A percentile compares a stretch with the other conserved stretches of the same genome.
Evolutionary conservation across 352 stramenopile genomes (phyloP).

Genomic region (Vaucheria bursata): DNA sequence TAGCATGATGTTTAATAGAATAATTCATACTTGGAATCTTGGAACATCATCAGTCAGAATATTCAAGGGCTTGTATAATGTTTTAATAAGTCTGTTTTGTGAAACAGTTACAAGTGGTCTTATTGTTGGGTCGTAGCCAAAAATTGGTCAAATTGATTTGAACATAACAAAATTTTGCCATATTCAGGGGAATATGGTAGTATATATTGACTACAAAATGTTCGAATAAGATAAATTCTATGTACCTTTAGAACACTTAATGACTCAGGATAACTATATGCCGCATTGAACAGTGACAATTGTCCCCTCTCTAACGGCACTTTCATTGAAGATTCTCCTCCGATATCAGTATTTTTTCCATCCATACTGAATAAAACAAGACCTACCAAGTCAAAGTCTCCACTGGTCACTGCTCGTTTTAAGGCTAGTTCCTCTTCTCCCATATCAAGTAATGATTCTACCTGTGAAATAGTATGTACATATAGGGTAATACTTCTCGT

Average conservation of each 20-base stretch:
- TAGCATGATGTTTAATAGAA: no score
- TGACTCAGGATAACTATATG: conserved; percentile 29
- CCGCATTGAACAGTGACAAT: conserved; percentile 23
- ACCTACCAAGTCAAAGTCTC: conserved; percentile 75
- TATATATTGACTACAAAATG: no score
- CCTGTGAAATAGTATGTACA: conserved; percentile 44
- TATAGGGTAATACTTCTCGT: conserved; percentile 16
- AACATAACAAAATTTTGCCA: no score
- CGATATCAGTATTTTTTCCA: neutral
- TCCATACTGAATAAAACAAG: conserved; percentile 46
- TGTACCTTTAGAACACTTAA: conserved; percentile 39
- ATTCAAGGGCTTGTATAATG: no score
- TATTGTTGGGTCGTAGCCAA: no score
- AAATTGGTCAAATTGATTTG: no score
- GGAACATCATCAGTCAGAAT: no score
- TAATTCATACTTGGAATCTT: no score
- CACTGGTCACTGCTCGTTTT: conserved; percentile 71
- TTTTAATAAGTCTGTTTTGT: no score
- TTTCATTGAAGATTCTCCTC: neutral
- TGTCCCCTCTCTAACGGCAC: conserved; percentile 8
- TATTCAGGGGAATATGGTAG: no score
- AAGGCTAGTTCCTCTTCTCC: conserved; percentile 75
- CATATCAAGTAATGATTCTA: conserved; percentile 75
- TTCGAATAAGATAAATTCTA: no score
- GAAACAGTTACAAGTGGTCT: no score